Conservation (phyloP, 441 rosid genomes). For the Isatis lusitanica region DNA sequence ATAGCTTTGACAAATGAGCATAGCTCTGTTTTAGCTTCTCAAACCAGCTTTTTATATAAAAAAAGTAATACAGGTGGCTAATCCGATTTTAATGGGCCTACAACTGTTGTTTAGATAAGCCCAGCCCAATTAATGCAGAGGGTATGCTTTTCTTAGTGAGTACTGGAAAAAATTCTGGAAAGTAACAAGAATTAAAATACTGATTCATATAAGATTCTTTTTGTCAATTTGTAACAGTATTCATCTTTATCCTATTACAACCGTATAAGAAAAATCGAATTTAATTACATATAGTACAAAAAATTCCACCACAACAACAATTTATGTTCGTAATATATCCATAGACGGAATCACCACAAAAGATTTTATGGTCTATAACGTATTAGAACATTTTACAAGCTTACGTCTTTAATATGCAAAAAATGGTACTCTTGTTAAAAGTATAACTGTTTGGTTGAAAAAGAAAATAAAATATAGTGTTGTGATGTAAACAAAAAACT, state of each 20-base stretch:
- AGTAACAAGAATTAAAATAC: background rate
- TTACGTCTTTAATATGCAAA: no score
- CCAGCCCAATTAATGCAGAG: background rate
- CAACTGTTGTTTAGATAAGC: background rate
- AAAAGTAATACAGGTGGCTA: background rate
- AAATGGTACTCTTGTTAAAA: no score
- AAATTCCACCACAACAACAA: background rate
- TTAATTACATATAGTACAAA: background rate
- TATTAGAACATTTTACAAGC: background rate
- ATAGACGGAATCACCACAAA: background rate
- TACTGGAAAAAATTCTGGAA: background rate
- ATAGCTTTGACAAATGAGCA: background rate
- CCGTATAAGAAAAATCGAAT: background rate
- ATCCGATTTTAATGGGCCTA: background rate
- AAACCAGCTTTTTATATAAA: background rate
- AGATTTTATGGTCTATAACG: background rate
- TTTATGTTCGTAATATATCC: background rate
- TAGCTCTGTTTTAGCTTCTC: background rate
- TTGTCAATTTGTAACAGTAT: background rate
- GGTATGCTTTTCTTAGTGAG: background rate
- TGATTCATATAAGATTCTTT: no score
- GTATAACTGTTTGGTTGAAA: background rate
- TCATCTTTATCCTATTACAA: no score
- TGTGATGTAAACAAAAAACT: background rate
- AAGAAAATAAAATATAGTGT: background rate